These are phyloP conservation scores for Tagetes erecta DNA, from an alignment of 129 eudicot species.

Conservation along the genomic window DNA sequence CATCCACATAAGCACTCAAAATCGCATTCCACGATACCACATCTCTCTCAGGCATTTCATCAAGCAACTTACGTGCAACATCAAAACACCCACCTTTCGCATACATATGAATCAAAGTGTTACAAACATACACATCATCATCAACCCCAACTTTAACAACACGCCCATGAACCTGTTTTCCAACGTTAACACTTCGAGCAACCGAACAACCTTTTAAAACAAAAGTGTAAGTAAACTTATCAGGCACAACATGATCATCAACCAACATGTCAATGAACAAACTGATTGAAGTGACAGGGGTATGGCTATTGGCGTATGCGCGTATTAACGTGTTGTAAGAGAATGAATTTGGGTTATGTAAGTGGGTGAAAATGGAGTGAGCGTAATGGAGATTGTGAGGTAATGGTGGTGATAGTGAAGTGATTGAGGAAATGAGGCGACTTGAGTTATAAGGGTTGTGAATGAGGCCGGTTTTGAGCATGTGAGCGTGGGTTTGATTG, in stretches of 20 bases:
- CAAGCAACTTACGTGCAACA: constrained; percentile 41
- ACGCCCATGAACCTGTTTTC: constrained; percentile 42
- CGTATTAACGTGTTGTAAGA: constrained; percentile 48
- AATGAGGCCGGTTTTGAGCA: constrained; percentile 50
- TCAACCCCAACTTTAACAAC: constrained; percentile 31
- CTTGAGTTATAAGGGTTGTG: constrained; percentile 44
- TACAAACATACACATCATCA: constrained; percentile 35
- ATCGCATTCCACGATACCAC: constrained; percentile 48
- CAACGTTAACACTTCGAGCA: constrained; percentile 5
- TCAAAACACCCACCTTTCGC: constrained; percentile 40
- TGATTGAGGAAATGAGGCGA: constrained; percentile 40
- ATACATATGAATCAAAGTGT: constrained; percentile 46
- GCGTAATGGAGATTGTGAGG: constrained; percentile 33
- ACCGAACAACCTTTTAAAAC: constrained; percentile 45
- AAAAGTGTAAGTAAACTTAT: constrained; percentile 45
- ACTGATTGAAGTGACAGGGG: constrained; percentile 29
- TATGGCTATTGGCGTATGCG: constrained; percentile 38
- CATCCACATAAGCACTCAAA: constrained; percentile 44
- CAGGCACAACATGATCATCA: constrained; percentile 34
- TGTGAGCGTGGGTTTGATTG: constrained; percentile 51
- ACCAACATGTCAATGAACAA: constrained; percentile 34
- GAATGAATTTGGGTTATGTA: constrained; percentile 36
- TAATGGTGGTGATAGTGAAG: constrained; percentile 12
- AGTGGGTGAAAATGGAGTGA: constrained; percentile 46
- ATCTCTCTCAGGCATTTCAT: constrained; percentile 40